A percentile compares a stretch with the other conserved stretches of the same genome.
phyloP scores from a whole-genome alignment of 495 filamentous ascomycete genomes.

The Cercophora scortea region DNA sequence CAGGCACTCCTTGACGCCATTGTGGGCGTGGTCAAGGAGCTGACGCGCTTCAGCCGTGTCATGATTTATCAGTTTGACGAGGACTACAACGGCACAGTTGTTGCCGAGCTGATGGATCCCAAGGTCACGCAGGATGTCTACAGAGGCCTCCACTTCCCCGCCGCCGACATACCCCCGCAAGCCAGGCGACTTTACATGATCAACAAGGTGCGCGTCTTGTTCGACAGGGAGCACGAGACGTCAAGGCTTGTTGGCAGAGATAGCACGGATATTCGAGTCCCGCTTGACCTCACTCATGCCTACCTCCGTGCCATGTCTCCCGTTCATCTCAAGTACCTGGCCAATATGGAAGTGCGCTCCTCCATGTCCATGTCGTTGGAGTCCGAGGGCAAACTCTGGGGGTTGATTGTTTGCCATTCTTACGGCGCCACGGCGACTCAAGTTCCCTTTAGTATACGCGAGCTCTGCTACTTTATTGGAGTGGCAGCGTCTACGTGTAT shows the following conservation, averaged over 20 bases:
- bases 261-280: constrained; percentile 57
- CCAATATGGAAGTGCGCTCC: constrained; percentile 69
- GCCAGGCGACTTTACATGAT: constrained; percentile 52
- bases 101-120: constrained; percentile 19
- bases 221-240: constrained; percentile 58
- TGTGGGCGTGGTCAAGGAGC: constrained; percentile 13
- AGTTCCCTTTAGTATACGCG: constrained; percentile 72
- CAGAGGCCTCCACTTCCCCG: constrained; percentile 15
- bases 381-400: constrained; percentile 68
- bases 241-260: constrained; percentile 68
- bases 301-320: constrained; percentile 79
- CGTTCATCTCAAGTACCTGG: constrained; percentile 71
- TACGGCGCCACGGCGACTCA: constrained; percentile 65
- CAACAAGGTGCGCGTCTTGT: constrained; percentile 64
- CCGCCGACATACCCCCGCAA: constrained; percentile 17
- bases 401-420: constrained; percentile 70
- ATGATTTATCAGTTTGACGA: constrained; percentile 20
- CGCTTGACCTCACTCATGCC: constrained; percentile 68
- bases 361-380: constrained; percentile 89
- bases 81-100: constrained; percentile 17
- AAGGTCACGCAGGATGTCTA: constrained; percentile 14
- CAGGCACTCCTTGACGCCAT: constrained; percentile 11
- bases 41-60: constrained; percentile 14
- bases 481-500: constrained; percentile 73
- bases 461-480: constrained; percentile 73